These are phyloP conservation scores for Suhomyces ambrosiae DNA, from an alignment of 1,139 yeast genomes.

Conservation along the genomic window DNA sequence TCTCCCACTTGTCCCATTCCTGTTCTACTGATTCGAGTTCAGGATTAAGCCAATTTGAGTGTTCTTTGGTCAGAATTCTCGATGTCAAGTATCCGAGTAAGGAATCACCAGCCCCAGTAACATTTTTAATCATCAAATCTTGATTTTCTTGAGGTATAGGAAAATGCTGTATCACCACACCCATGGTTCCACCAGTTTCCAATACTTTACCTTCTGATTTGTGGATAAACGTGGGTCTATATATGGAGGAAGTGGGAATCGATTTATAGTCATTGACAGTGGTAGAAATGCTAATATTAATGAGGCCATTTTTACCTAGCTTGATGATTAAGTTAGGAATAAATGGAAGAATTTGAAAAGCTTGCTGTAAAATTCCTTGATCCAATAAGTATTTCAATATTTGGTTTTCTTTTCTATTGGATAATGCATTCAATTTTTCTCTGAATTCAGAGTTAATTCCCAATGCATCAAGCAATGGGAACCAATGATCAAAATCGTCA, in stretches of 20 bases:
- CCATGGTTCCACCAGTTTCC: constrained; percentile 33
- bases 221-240: constrained; percentile 26
- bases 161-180: constrained; percentile 66
- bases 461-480: constrained; percentile 66
- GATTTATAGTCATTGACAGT: constrained; percentile 34
- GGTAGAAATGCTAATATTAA: constrained; percentile 42
- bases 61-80: constrained; percentile 21
- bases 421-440: constrained; percentile 35
- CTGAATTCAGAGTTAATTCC: constrained; percentile 53
- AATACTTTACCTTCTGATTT: constrained; percentile 18
- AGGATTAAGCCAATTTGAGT: constrained; percentile 28
- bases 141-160: constrained; percentile 46
- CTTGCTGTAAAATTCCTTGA: constrained; percentile 66
- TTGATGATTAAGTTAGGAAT: constrained; percentile 70
- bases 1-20: constrained; percentile 36
- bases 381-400: constrained; percentile 29
- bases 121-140: constrained; percentile 43
- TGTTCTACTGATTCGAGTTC: constrained; percentile 29
- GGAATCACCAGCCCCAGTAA: constrained; percentile 79
- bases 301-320: constrained; percentile 66
- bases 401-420: constrained; percentile 17
- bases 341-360: constrained; percentile 70
- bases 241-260: constrained; percentile 40
- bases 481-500: constrained; percentile 69
- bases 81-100: constrained; percentile 55